Percentiles rank a stretch among this genome's conserved stretches.
These are phyloP conservation scores for Macaranga tanarius DNA, from an alignment of 441 rosid species.

Conservation along the genomic window DNA sequence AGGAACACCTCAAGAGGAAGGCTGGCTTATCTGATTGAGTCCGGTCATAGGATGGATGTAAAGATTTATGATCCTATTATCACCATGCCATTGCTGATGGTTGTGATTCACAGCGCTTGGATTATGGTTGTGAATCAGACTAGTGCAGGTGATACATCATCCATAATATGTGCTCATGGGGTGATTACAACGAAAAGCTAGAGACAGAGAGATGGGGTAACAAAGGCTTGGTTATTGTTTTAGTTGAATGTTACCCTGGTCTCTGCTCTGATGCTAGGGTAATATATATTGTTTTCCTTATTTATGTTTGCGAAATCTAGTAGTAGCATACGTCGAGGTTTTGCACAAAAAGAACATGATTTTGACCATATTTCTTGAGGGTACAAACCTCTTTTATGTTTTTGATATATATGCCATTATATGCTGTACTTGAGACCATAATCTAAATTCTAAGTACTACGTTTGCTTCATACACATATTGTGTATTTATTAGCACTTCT, in stretches of 20 bases:
- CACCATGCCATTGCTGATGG: neutral
- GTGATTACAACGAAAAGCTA: neutral
- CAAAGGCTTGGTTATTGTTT: constrained; percentile 31
- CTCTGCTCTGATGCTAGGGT: constrained; percentile 10
- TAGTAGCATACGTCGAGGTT: no score
- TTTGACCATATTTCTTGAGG: constrained; percentile 11
- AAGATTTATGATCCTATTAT: neutral
- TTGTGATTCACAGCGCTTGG: neutral
- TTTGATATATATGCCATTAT: constrained; percentile 13
- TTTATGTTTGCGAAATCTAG: neutral
- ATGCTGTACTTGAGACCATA: neutral
- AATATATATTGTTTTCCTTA: constrained; percentile 10
- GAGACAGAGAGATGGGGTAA: constrained; percentile 10
- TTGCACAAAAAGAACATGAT: no score
- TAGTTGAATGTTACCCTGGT: constrained; percentile 5
- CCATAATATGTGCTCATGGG: neutral
- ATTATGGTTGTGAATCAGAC: neutral
- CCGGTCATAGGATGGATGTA: neutral
- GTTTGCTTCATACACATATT: neutral
- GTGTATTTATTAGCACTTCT: no score
- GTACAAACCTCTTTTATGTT: neutral
- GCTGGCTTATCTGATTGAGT: constrained; percentile 63
- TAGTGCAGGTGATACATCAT: neutral
- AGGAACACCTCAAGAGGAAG: constrained; percentile 75
- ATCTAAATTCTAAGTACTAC: neutral